phyloP scores from a whole-genome alignment of 257 asterid genomes.

The Petunia axillaris region DNA sequence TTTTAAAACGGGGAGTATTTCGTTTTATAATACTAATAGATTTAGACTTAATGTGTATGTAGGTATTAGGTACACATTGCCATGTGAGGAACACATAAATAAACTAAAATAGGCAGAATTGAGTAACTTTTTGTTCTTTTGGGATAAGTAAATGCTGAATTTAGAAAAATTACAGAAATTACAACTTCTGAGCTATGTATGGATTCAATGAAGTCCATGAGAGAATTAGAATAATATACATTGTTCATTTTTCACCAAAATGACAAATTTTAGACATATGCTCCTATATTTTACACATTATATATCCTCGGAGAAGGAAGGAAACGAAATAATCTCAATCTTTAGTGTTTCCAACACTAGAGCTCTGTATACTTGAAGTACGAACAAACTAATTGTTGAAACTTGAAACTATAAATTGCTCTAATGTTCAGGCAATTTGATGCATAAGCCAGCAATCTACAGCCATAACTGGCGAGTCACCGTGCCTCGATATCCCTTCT shows the following conservation, averaged over 20 bases:
- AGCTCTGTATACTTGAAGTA: too few relatives aligned
- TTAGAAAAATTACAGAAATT: too few relatives aligned
- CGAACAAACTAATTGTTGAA: background rate
- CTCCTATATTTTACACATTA: background rate
- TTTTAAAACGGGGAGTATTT: too few relatives aligned
- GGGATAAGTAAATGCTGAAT: too few relatives aligned
- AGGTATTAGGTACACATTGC: too few relatives aligned
- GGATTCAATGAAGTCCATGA: background rate
- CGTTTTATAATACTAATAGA: too few relatives aligned
- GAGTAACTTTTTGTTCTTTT: too few relatives aligned
- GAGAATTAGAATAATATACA: background rate
- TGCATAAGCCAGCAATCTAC: background rate
- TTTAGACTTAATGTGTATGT: too few relatives aligned
- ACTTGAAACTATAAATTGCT: background rate
- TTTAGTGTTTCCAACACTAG: too few relatives aligned
- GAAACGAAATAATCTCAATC: too few relatives aligned
- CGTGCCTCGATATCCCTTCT: conserved; percentile 39
- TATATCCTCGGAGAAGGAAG: background rate
- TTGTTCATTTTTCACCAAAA: background rate
- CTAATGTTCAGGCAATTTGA: background rate
- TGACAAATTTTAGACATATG: background rate
- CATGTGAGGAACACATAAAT: too few relatives aligned
- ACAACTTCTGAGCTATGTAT: background rate
- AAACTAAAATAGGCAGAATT: too few relatives aligned
- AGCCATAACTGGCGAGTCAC: background rate